Percentiles rank a stretch among this genome's conserved stretches.
Evolutionary conservation across 331 rosid species (phyloP).

Genomic region (Cydonia oblonga): DNA sequence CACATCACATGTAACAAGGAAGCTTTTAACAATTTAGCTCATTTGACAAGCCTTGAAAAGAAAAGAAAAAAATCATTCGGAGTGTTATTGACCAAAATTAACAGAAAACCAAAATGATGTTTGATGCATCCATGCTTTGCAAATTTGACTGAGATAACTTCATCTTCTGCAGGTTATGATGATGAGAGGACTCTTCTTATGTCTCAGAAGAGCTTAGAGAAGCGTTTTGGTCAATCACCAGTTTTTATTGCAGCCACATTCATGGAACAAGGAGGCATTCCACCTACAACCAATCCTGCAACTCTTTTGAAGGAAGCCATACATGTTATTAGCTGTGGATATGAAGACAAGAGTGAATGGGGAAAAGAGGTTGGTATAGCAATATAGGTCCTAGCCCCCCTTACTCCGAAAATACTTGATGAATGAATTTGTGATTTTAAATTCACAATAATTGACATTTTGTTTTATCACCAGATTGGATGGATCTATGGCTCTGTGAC

Average conservation of each 20-base stretch:
- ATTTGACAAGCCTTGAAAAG: not conserved
- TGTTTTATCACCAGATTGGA: conserved; percentile 60
- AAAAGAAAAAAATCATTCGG: not conserved
- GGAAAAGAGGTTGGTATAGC: conserved; percentile 80
- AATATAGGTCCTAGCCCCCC: not conserved
- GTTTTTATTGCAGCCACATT: conserved; percentile 95
- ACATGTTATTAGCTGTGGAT: conserved; percentile 97
- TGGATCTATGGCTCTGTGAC: conserved; percentile 99
- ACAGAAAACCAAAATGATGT: not conserved
- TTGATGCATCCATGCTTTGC: not conserved
- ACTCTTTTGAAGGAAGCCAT: conserved; percentile 97
- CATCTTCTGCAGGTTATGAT: conserved; percentile 65
- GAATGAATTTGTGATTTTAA: not conserved
- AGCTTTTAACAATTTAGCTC: not conserved
- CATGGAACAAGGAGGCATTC: conserved; percentile 98
- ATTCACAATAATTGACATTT: conserved; percentile 1
- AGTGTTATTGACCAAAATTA: not conserved
- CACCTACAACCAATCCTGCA: conserved; percentile 92
- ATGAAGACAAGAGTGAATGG: conserved; percentile 98
- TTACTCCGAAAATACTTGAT: not conserved
- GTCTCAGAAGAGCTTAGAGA: conserved; percentile 91
- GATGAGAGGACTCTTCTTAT: conserved; percentile 86
- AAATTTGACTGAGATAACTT: conserved; percentile 4
- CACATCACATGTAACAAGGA: not conserved
- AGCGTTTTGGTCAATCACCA: conserved; percentile 98